Conservation (phyloP, 2,329 filamentous ascomycete genomes). For the Colletotrichum sp. region DNA sequence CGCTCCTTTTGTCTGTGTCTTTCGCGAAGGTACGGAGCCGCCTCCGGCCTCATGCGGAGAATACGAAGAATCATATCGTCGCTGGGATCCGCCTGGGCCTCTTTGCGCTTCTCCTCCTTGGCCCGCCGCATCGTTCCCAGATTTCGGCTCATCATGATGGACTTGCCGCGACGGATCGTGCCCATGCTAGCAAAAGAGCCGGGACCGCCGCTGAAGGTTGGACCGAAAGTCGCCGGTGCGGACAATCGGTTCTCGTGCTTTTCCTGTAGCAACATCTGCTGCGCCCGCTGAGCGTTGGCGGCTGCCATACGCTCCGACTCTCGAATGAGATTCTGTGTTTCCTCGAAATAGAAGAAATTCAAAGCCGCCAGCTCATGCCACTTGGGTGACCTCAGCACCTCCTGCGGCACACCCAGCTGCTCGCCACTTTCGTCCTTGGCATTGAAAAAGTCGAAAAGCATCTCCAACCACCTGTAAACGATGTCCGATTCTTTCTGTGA, state of each 20-base stretch:
- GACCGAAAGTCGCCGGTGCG: slow-evolving; percentile 61
- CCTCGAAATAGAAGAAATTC: slow-evolving; percentile 98
- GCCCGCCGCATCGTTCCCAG: slow-evolving; percentile 94
- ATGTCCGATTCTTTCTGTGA: slow-evolving; percentile 90
- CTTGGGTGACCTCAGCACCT: slow-evolving; percentile 95
- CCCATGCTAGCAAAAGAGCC: slow-evolving; percentile 69
- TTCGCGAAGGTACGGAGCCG: slow-evolving; percentile 85
- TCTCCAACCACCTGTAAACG: slow-evolving; percentile 91
- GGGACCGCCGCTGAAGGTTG: slow-evolving; percentile 55
- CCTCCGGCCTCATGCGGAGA: slow-evolving; percentile 92
- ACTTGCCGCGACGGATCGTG: slow-evolving; percentile 71
- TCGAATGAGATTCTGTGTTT: slow-evolving; percentile 87
- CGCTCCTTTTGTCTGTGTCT: slow-evolving; percentile 93
- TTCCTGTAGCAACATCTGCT: slow-evolving; percentile 67
- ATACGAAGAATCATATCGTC: slow-evolving; percentile 99
- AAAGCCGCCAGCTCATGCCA: slow-evolving; percentile 96
- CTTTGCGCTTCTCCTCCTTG: slow-evolving; percentile 94
- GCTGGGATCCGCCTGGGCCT: slow-evolving; percentile 93
- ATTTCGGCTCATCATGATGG: slow-evolving; percentile 93
- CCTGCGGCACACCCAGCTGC: slow-evolving; percentile 85
- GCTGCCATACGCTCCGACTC: slow-evolving; percentile 97
- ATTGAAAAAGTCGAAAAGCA: slow-evolving; percentile 94
- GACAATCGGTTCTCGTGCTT: slow-evolving; percentile 59
- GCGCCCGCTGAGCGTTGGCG: slow-evolving; percentile 76
- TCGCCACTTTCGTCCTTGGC: slow-evolving; percentile 85